phyloP scores from a whole-genome alignment of 352 stramenopile species.

The Achlya hypogyna region DNA sequence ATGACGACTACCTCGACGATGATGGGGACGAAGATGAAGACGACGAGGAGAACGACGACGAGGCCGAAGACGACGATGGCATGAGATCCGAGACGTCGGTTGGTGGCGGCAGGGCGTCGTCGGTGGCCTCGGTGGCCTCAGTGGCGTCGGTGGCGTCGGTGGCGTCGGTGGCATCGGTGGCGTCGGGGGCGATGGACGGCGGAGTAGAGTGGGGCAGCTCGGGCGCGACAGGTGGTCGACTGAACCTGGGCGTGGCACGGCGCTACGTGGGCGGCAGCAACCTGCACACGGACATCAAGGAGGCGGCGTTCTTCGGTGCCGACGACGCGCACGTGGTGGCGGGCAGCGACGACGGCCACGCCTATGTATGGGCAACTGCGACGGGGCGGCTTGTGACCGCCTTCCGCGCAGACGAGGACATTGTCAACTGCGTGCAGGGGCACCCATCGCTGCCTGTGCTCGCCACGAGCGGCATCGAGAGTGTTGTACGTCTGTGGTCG shows the following conservation, averaged over 20 bases:
- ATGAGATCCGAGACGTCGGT: conserved; percentile 15
- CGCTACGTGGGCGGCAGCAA: conserved; percentile 85
- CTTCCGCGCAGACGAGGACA: conserved; percentile 72
- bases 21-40: conserved; percentile 14
- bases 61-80: conserved; percentile 17
- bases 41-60: conserved; percentile 2
- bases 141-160: conserved; percentile 10
- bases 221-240: conserved; percentile 26
- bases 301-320: conserved; percentile 79
- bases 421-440: conserved; percentile 84
- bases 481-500: conserved; percentile 72
- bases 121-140: not conserved
- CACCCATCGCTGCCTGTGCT: conserved; percentile 71
- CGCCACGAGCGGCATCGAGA: conserved; percentile 75
- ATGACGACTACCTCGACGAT: conserved; percentile 22
- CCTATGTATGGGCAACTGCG: conserved; percentile 78
- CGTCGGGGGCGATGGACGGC: conserved; percentile 22
- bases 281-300: conserved; percentile 86
- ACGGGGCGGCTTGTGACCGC: conserved; percentile 74
- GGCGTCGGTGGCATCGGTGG: not conserved
- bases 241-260: conserved; percentile 57
- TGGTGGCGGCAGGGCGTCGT: conserved; percentile 6
- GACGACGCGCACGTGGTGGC: conserved; percentile 81
- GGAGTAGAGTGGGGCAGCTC: conserved; percentile 49
- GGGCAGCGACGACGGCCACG: conserved; percentile 77